Base-by-base conservation (phyloP, 768 basidiomycete species). In the Leccinum truebloodii region DNA sequence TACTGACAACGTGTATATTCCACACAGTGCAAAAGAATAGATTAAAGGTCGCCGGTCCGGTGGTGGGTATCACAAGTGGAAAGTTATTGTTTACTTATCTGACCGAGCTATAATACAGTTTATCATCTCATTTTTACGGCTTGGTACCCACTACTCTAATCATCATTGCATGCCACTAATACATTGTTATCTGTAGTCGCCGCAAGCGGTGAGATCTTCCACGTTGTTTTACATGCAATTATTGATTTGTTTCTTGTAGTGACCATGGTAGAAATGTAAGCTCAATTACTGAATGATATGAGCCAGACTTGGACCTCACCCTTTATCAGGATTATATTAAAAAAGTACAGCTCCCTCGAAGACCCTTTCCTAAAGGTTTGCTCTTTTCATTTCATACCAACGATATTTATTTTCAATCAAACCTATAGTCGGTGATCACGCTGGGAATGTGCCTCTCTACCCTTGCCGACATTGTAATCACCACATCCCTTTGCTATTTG, bases 391-490 rank as follows among this genome's bases (percentile, higher is more conserved):
- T 54, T 53, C 30, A 8, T 24, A 7, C 22, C 32, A 8, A 30
- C 10, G 14, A 20, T 12, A 7, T 1, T 14, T 20, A 8, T 58
- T 16, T 6, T 34, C 56, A 35, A 59, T 37, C 30, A n/a, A 39
- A 24, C 4, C 24, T 8, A 7, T 48, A 84, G 81, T 78, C 76
- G 73, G 65, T 77, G 8, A 81, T 83, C 61, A 83, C 83, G 2
- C 65, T 74, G 0, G 82, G 82, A 10, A 69, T 84, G 2, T 66
- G 74, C 1, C 72, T 84, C 2, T 83, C 82, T 3, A 77, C 78
- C 2, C 58, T 74, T 6, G 68, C 82, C 41, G 83, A 85, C 59
- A 63, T 83, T 49, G 61, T 81, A 14, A 82, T 83, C 54, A 80
- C 80, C 6, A 66, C 52, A 3, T 75, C 67, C 20, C 72, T 84